phyloP scores from a whole-genome alignment of 2,329 filamentous ascomycete genomes.

The Pleomassaria siparia region DNA sequence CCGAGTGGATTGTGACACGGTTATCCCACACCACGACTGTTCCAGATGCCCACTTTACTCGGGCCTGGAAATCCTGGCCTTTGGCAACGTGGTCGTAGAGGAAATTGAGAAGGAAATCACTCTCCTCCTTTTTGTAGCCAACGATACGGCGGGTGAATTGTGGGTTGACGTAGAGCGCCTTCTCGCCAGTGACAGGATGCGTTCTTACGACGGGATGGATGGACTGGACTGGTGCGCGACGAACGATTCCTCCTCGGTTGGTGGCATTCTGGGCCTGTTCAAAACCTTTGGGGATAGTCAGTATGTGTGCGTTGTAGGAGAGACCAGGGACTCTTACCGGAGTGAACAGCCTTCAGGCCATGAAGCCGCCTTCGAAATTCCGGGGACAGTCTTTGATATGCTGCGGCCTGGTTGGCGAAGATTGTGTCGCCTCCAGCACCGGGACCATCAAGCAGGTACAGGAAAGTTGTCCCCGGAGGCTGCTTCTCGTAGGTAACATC shows the following conservation, averaged over 20 bases:
- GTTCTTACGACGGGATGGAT: slow-evolving; percentile 79
- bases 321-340: slow-evolving; percentile 52
- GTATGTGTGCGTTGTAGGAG: not conserved
- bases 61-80: slow-evolving; percentile 71
- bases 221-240: slow-evolving; percentile 73
- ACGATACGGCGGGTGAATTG: slow-evolving; percentile 83
- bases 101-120: slow-evolving; percentile 74
- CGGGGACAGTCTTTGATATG: slow-evolving; percentile 78
- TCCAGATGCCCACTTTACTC: slow-evolving; percentile 75
- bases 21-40: slow-evolving; percentile 90
- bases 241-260: slow-evolving; percentile 68
- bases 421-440: slow-evolving; percentile 80
- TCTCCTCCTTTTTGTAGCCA: slow-evolving; percentile 84
- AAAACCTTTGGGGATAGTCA: slow-evolving; percentile 36
- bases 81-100: slow-evolving; percentile 73
- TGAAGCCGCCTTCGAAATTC: slow-evolving; percentile 79
- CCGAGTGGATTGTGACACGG: slow-evolving; percentile 75
- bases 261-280: slow-evolving; percentile 75
- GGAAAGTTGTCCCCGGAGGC: slow-evolving; percentile 85
- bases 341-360: slow-evolving; percentile 78
- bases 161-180: slow-evolving; percentile 79
- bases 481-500: slow-evolving; percentile 88
- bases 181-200: slow-evolving; percentile 79
- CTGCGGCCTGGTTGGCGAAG: slow-evolving; percentile 76
- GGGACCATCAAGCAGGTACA: slow-evolving; percentile 84